Base-by-base conservation (phyloP, 495 filamentous ascomycete species). In the Aspergillus coremiiformis region DNA sequence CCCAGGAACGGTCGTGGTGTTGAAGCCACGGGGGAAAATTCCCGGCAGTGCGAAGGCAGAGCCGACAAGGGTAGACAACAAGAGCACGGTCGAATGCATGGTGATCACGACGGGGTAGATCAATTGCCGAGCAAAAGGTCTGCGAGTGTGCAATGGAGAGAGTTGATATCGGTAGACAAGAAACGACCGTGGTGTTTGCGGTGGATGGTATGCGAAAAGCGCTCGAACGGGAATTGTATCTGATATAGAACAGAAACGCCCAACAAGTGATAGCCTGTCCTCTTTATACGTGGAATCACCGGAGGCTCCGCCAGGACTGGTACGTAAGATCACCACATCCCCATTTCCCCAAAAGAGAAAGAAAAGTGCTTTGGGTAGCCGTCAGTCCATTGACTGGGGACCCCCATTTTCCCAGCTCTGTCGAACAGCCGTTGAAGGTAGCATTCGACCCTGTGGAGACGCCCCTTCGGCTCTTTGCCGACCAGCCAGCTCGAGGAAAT, bases 11-110 rank as follows among this genome's bases (percentile, higher is more conserved):
- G 37, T 5, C 1, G 33, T 26, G 10, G 29, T 39, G 33, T 39
- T 49, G 47, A 24, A 3, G 23, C 27, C 32, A 22, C 27, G 44
- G 19, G 44, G 27, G 44, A 35, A 37, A 10, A 12, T 20, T 0
- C 47, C 47, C 8, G 47, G 47, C 3, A 49, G 47, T 19, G 47
- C 47, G 20, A 49, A 17, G 20, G 47, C 47, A 37, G 47, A 39
- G 20, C 47, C 47, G 19, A 19, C 47, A 17, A 49, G 47, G 33
- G 47, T 19, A 7, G 44, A 27, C 44, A 47, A 10, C 44, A 47
- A 33, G 32, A 33, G 27, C 7, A 21, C 27, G 17, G 44, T 1
- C 1, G 32, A 22, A 33, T 20, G 20, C 44, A 47, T 47, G 44
- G 6, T 32, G 26, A 22, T 17, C 4, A 19, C 3, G 21, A 41